These are phyloP conservation scores for Penicillium desertorum DNA, from an alignment of 495 filamentous ascomycete genomes.

Conservation along the genomic window DNA sequence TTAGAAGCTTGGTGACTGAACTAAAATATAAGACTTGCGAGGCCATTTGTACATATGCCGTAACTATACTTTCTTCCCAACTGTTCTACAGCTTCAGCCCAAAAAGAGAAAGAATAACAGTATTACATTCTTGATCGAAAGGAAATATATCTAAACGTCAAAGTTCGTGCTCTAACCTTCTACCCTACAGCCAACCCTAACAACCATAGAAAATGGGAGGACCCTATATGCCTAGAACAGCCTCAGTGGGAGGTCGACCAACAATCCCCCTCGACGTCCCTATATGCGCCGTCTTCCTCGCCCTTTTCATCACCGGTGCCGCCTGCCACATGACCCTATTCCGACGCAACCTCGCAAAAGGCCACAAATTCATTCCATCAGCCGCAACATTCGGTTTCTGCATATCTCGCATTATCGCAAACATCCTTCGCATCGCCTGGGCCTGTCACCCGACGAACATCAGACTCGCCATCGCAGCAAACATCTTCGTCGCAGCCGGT, in stretches of 20 bases:
- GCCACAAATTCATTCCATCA: constrained; percentile 71
- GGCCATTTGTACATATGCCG: neutral
- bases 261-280: constrained; percentile 59
- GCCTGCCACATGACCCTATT: constrained; percentile 65
- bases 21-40: neutral
- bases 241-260: constrained; percentile 60
- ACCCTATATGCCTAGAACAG: constrained; percentile 45
- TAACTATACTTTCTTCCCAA: neutral
- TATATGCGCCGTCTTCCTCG: constrained; percentile 61
- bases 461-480: constrained; percentile 64
- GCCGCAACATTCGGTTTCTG: constrained; percentile 75
- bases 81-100: neutral
- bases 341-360: constrained; percentile 52
- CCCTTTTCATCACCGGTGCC: constrained; percentile 60
- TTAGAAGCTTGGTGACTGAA: neutral
- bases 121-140: neutral
- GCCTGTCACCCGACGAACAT: constrained; percentile 44
- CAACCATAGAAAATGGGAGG: constrained; percentile 23
- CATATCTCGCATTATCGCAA: constrained; percentile 65
- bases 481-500: constrained; percentile 74
- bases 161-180: neutral
- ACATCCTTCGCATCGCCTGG: constrained; percentile 60
- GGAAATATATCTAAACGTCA: neutral
- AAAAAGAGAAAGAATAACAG: neutral
- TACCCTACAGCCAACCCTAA: neutral